Evolutionary conservation across 192 early-diverging fungal species (phyloP), one percentile per base, ranked within the genome.

Genomic region (Geosiphon pyriformis): DNA sequence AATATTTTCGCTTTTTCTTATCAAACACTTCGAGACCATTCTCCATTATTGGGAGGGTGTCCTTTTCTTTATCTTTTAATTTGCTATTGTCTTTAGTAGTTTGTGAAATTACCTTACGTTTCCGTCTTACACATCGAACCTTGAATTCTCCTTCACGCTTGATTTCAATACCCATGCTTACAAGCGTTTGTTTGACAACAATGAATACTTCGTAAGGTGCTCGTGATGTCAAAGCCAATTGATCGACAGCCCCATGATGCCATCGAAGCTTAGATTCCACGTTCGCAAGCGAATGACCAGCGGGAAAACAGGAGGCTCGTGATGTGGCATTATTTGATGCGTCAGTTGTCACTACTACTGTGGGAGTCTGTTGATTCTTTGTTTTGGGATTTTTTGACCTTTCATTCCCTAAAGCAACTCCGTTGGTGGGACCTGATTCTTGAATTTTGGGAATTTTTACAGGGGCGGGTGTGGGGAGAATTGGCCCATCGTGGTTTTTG

Each of bases 211-310:
- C 87, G 4, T 82, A 80, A 0, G 89, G 89, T 23, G 83, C 72
- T 30, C 82, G 67, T 23, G 82, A 79, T 20, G 88, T 88, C 47
- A 91, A 72, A 6, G 87, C 87, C 35, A 82, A 79, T 18, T 86
- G 76, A 48, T 89, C 88, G 0, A 91, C 85, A 20, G 85, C 89
- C 34, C 89, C 89, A 48, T 87, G 86, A 60, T 89, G 87, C 23
- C 84, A 79, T 25, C 85, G 83, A 62, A 91, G 82, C 56, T 89
- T 85, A 31, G 78, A 72, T 53, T 85, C 65, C 8, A 74, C 56
- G 0, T 69, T 74, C n/a, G 27, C 63, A 7, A 66, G 17, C 2
- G 70, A 68, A 49, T 58, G 71, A 25, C 48, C 18, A 0, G 56
- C 23, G 15, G 46, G 32, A 51, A 22, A 58, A 6, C 60, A 58